These are phyloP conservation scores for Penicillium sp. DNA, from an alignment of 2,329 filamentous ascomycete genomes.

Conservation along the genomic window DNA sequence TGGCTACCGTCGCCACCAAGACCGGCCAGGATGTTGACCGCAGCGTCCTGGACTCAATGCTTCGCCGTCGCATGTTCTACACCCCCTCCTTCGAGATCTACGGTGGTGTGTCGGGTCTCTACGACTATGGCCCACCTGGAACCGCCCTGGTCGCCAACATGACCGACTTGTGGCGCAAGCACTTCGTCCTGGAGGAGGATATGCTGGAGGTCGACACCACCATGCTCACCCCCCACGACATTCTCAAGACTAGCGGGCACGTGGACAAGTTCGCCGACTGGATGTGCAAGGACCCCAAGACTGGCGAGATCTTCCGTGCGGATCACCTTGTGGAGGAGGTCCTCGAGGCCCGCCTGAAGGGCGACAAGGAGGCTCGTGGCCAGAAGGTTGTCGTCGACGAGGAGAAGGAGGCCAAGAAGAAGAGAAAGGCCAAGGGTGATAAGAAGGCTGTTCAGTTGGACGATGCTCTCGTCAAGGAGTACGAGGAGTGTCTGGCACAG, in stretches of 20 bases:
- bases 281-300: constrained; percentile 99
- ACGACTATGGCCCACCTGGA: constrained; percentile 90
- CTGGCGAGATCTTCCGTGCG: constrained; percentile 91
- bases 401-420: constrained; percentile 83
- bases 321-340: constrained; percentile 97
- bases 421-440: constrained; percentile 71
- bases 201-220: constrained; percentile 96
- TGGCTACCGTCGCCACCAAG: constrained; percentile 71
- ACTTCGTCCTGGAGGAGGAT: constrained; percentile 89
- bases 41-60: constrained; percentile 75
- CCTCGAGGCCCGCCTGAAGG: constrained; percentile 81
- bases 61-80: constrained; percentile 88
- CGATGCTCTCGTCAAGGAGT: constrained; percentile 82
- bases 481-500: constrained; percentile 85
- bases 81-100: constrained; percentile 97
- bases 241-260: constrained; percentile 93
- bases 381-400: constrained; percentile 66
- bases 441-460: constrained; percentile 80
- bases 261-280: constrained; percentile 98
- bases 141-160: constrained; percentile 85
- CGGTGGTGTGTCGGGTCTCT: constrained; percentile 82
- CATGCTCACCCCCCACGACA: constrained; percentile 87
- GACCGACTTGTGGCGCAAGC: constrained; percentile 85
- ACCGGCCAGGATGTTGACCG: constrained; percentile 90
- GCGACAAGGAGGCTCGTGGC: constrained; percentile 88